Base-by-base conservation (phyloP, 345 rosid species). In the Eutrema yunnanense region DNA sequence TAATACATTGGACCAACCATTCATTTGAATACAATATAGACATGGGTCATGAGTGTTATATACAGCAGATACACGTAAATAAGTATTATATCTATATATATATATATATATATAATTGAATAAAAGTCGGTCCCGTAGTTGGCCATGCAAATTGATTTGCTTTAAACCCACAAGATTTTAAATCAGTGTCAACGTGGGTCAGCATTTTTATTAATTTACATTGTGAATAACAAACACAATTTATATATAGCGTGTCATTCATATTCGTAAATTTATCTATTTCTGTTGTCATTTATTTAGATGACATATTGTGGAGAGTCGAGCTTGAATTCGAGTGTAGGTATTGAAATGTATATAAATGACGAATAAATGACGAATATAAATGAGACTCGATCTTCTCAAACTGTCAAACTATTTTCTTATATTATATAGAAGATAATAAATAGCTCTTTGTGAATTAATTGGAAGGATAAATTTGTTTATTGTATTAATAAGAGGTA, bases 1-100 rank as follows among this genome's bases (percentile, higher is more conserved):
- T 53, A 75, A 75, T 71, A 71, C 76, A 76, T 47, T 58, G 76
- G 72, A 77, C 76, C 80, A 71, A 77, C 76, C 76, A 71, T 56
- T 71, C 40, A 65, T 50, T 65, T 56, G 41, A 48, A 62, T 71
- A 56, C 32, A 77, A 48, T 71, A 57, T 65, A 71, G 64, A 77
- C 63, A 51, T 75, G 56, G 73, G 56, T 67, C 67, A 74, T 74
- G 56, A 42, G 63, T 69, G 36, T 60, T 42, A 36, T 63, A 19
- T 33, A 48, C 43, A 14, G 65, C 26, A 54, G 37, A 56, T 43
- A 67, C 68, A 52, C 68, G 68, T 49, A 52, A 62, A 22, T 3
- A 51, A 42, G 36, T 67, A 69, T 10, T 62, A 27, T 16, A 16
- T 16, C 16, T 16, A 16, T 61, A 68, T 36, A 68, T 34, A 58